phyloP scores from a whole-genome alignment of 495 filamentous ascomycete genomes.

The Penicillium daleae region DNA sequence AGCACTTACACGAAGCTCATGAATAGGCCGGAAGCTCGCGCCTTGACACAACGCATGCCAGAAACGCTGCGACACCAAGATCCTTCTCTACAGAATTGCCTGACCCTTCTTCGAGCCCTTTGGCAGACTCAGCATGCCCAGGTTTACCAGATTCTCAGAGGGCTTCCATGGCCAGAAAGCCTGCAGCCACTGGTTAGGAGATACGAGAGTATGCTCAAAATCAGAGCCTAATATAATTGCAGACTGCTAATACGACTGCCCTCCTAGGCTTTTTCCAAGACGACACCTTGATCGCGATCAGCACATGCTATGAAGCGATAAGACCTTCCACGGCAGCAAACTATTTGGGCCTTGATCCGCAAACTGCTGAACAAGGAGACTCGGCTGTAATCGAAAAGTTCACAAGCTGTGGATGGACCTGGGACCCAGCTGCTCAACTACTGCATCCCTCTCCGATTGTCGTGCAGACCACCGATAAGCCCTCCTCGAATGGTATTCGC shows the following conservation, averaged over 20 bases:
- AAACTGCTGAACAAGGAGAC: conserved; percentile 36
- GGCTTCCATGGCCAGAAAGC: conserved; percentile 47
- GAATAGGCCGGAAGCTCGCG: conserved; percentile 55
- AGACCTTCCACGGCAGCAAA: conserved; percentile 46
- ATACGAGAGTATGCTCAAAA: conserved; percentile 43
- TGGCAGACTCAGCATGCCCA: conserved; percentile 52
- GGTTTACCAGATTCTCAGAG: conserved; percentile 47
- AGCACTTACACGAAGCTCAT: conserved; percentile 2
- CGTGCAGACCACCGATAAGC: conserved; percentile 30
- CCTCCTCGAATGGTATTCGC: conserved; percentile 33
- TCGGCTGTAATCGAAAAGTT: conserved; percentile 42
- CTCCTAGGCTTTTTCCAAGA: conserved; percentile 47
- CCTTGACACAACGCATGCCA: conserved; percentile 54
- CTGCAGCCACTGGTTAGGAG: conserved; percentile 44
- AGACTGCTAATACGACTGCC: conserved; percentile 5
- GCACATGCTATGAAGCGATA: conserved; percentile 54
- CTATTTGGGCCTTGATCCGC: conserved; percentile 50
- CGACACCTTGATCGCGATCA: conserved; percentile 52
- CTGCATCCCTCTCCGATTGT: conserved; percentile 44
- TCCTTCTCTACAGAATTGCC: conserved; percentile 47
- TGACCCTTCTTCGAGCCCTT: conserved; percentile 50
- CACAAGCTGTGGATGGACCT: conserved; percentile 50
- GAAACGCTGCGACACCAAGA: conserved; percentile 41
- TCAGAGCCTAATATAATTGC: neutral
- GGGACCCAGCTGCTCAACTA: conserved; percentile 44